These are phyloP conservation scores for Penicillium digitatum DNA, from an alignment of 2,329 filamentous ascomycete species.

Conservation along the genomic window DNA sequence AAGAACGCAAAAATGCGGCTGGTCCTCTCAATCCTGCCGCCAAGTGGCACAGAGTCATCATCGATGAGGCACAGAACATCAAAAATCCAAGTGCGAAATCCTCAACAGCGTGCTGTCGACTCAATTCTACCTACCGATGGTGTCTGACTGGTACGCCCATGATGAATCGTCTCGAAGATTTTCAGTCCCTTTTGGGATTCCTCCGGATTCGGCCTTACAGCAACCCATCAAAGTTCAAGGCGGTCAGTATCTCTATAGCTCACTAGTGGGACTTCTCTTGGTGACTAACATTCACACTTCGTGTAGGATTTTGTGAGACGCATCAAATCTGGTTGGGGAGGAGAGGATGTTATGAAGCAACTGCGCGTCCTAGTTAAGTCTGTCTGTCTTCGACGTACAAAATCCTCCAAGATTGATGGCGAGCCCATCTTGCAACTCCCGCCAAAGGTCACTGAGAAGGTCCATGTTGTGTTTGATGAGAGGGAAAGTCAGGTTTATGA, in stretches of 20 bases:
- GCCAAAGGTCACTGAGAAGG: conserved; percentile 58
- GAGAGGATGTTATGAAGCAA: conserved; percentile 59
- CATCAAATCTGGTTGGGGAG: conserved; percentile 43
- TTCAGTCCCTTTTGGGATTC: conserved; percentile 74
- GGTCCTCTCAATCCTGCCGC: conserved; percentile 56
- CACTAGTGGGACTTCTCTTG: neutral
- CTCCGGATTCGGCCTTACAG: conserved; percentile 72
- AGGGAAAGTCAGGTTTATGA: conserved; percentile 64
- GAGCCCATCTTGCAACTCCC: conserved; percentile 69
- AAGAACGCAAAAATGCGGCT: conserved; percentile 3
- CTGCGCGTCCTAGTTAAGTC: conserved; percentile 73
- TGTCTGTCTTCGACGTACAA: conserved; percentile 77
- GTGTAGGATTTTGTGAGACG: conserved; percentile 51
- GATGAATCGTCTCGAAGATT: conserved; percentile 79
- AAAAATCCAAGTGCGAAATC: conserved; percentile 67
- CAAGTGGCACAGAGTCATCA: conserved; percentile 65
- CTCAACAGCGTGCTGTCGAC: conserved; percentile 56
- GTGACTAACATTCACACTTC: neutral
- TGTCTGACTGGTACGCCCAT: conserved; percentile 80
- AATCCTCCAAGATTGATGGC: conserved; percentile 73
- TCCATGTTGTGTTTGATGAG: conserved; percentile 62
- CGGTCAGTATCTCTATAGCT: conserved; percentile 37
- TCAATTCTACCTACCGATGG: conserved; percentile 63
- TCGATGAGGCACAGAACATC: conserved; percentile 78
- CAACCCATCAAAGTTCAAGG: conserved; percentile 58